A percentile compares a stretch with the other conserved stretches of the same genome.
Conservation (phyloP, 176 grass and related monocot species). For the Hsuehochloa calcarea region DNA sequence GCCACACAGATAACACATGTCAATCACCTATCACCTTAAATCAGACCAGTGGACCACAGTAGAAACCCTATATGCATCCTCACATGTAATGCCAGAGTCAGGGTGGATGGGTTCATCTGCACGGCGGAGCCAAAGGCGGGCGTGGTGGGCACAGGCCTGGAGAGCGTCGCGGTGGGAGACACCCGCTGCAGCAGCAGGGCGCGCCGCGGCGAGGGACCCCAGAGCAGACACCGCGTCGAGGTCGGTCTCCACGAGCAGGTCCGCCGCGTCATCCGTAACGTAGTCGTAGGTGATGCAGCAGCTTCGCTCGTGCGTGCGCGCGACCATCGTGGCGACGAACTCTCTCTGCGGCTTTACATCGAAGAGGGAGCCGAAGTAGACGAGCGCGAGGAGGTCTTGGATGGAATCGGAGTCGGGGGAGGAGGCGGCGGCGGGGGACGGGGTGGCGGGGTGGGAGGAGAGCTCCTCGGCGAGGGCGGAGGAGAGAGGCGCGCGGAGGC, state of each 20-base stretch:
- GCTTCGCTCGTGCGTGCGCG: conserved; percentile 69
- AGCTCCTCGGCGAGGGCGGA: conserved; percentile 73
- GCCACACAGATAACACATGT: not conserved
- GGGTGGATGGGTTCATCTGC: conserved; percentile 66
- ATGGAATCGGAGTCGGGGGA: conserved; percentile 51
- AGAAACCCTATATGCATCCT: not conserved
- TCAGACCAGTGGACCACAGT: not conserved
- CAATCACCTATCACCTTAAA: not conserved
- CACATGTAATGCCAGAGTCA: conserved; percentile 60
- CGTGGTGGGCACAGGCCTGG: conserved; percentile 64
- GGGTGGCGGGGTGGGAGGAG: conserved; percentile 20
- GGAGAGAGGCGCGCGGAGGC: conserved; percentile 67
- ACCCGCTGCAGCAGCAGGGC: conserved; percentile 52
- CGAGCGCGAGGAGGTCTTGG: conserved; percentile 61
- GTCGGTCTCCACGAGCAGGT: conserved; percentile 67
- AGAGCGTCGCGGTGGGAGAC: conserved; percentile 84
- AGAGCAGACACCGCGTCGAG: conserved; percentile 66
- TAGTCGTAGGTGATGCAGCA: conserved; percentile 95
- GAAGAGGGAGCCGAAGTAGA: conserved; percentile 86
- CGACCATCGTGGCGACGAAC: conserved; percentile 66
- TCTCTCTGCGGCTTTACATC: conserved; percentile 77
- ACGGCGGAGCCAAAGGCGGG: conserved; percentile 57
- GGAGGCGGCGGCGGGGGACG: not conserved
- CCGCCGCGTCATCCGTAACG: conserved; percentile 76
- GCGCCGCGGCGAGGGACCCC: conserved; percentile 55